Evolutionary conservation across 2,329 filamentous ascomycete species (phyloP).

Genomic region (Aspergillus thermomutatus): DNA sequence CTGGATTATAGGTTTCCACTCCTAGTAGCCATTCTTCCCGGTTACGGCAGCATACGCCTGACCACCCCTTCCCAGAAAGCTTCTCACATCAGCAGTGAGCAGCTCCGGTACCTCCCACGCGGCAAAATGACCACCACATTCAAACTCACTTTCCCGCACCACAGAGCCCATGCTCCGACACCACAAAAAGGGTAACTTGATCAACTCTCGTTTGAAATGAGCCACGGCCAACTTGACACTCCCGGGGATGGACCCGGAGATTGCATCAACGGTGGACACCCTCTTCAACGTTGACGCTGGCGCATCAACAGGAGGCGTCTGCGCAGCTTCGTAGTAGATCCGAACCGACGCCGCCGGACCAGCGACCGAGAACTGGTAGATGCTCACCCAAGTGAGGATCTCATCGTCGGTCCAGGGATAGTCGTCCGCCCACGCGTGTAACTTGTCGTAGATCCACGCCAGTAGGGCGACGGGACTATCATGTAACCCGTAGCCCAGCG

Average conservation of each 20-base stretch:
- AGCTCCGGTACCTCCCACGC: slow-evolving; percentile 50
- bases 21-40: slow-evolving; percentile 33
- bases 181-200: slow-evolving; percentile 50
- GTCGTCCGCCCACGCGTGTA: slow-evolving; percentile 70
- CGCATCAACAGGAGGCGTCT: slow-evolving; percentile 6
- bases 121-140: slow-evolving; percentile 52
- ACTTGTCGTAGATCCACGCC: slow-evolving; percentile 78
- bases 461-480: slow-evolving; percentile 69
- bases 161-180: slow-evolving; percentile 49
- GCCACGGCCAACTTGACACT: slow-evolving; percentile 52
- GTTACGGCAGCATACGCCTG: slow-evolving; percentile 34
- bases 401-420: slow-evolving; percentile 76
- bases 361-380: slow-evolving; percentile 69
- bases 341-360: slow-evolving; percentile 64
- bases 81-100: slow-evolving; percentile 44
- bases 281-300: neutral
- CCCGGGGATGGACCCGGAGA: slow-evolving; percentile 40
- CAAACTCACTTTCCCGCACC: slow-evolving; percentile 46
- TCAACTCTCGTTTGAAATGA: slow-evolving; percentile 51
- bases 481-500: slow-evolving; percentile 64
- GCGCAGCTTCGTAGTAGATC: slow-evolving; percentile 69
- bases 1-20: neutral
- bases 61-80: slow-evolving; percentile 46
- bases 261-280: slow-evolving; percentile 18
- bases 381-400: slow-evolving; percentile 68